Conservation (phyloP, 2,329 filamentous ascomycete genomes). For the Exophiala spinifera region DNA sequence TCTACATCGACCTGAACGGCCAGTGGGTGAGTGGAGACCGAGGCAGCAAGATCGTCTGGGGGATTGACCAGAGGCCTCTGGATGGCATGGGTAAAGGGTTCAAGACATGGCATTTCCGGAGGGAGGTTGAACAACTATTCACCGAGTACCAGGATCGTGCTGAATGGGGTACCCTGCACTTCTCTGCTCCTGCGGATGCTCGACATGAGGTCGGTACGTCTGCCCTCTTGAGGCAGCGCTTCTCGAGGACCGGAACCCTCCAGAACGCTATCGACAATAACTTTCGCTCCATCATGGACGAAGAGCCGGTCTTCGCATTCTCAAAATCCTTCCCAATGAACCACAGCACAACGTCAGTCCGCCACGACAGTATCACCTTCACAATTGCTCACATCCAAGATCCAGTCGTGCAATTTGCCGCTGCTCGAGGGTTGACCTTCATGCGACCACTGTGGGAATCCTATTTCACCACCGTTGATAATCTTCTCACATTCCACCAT, state of each 20-base stretch:
- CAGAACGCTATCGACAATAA: constrained; percentile 63
- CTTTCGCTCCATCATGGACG: constrained; percentile 69
- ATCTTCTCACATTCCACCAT: constrained; percentile 74
- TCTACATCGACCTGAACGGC: constrained; percentile 68
- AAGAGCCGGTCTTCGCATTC: constrained; percentile 81
- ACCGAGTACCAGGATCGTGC: constrained; percentile 70
- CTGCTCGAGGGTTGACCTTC: constrained; percentile 68
- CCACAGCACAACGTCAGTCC: constrained; percentile 30
- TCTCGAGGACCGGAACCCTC: constrained; percentile 65
- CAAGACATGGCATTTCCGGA: constrained; percentile 43
- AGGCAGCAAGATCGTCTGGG: constrained; percentile 68
- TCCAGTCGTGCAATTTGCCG: constrained; percentile 74
- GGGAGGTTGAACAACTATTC: constrained; percentile 59
- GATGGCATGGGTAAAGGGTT: constrained; percentile 39
- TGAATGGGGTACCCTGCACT: constrained; percentile 80
- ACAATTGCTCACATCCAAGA: constrained; percentile 75
- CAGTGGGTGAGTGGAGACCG: constrained; percentile 80
- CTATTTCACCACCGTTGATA: constrained; percentile 62
- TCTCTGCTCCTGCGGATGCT: constrained; percentile 66
- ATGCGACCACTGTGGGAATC: constrained; percentile 80
- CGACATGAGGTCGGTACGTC: constrained; percentile 71
- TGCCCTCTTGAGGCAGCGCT: constrained; percentile 61
- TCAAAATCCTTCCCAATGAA: constrained; percentile 61
- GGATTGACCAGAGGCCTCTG: constrained; percentile 49
- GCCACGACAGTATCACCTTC: constrained; percentile 58